These are phyloP conservation scores for Ustilago cynodontis DNA, from an alignment of 1,284 basidiomycete species.

Conservation along the genomic window DNA sequence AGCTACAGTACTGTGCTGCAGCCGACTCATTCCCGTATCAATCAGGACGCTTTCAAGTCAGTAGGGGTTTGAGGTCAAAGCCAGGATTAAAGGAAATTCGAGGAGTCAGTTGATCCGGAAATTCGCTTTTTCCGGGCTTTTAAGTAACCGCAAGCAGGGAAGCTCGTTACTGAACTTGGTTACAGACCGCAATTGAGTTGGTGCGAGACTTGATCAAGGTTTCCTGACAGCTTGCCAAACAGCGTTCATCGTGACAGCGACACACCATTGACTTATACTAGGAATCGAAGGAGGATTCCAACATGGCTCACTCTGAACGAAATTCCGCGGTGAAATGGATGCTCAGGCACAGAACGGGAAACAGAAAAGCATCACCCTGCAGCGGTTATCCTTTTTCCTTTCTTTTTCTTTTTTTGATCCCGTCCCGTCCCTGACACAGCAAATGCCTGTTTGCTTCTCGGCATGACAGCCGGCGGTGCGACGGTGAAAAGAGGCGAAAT, in stretches of 20 bases:
- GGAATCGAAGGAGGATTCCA: too few species aligned
- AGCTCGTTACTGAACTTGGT: too few species aligned
- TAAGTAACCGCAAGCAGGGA: too few species aligned
- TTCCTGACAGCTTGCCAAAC: background rate
- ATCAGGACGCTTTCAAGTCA: too few species aligned
- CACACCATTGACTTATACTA: too few species aligned
- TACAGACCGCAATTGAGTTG: background rate
- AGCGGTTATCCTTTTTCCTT: constrained; percentile 10
- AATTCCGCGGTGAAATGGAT: constrained; percentile 5
- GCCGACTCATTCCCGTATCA: too few species aligned
- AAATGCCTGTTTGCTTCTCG: background rate
- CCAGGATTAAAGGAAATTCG: too few species aligned
- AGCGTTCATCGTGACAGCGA: background rate
- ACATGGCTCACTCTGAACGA: background rate
- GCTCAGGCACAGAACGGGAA: constrained; percentile 6
- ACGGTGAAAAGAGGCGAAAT: constrained; percentile 1
- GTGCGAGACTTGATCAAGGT: background rate
- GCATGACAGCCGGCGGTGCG: constrained; percentile 5
- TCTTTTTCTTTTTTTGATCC: background rate
- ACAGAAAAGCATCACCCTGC: constrained; percentile 1
- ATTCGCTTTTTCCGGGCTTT: constrained; percentile 3
- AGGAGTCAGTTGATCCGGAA: constrained; percentile 6
- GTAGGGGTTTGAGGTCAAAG: too few species aligned
- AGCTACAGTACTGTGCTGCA: too few species aligned
- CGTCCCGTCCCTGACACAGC: background rate